Evolutionary conservation across 768 basidiomycete species (phyloP).

Genomic region (Cyathus striatus): DNA sequence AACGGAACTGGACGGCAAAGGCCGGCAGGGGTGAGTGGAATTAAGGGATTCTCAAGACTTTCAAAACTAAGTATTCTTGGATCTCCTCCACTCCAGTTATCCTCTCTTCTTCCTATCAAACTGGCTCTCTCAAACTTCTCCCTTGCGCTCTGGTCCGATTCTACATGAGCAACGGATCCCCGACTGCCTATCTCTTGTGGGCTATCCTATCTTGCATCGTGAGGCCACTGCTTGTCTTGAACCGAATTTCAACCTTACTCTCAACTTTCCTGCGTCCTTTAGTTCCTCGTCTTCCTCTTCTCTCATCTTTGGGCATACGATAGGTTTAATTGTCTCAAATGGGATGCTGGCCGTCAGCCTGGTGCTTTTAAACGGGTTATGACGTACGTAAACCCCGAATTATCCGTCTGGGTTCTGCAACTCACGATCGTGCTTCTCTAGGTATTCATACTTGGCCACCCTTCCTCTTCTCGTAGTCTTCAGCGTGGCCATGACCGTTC

Average conservation of each 20-base stretch:
- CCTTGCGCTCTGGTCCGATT: slow-evolving; percentile 9
- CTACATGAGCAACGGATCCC: slow-evolving; percentile 69
- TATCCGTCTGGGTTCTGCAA: background rate
- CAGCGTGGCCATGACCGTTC: slow-evolving; percentile 49
- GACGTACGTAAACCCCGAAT: slow-evolving; percentile 50
- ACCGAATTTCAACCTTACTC: no score
- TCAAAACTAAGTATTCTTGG: slow-evolving; percentile 6
- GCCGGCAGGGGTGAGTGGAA: no score
- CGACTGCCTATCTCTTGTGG: slow-evolving; percentile 75
- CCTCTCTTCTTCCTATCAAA: slow-evolving; percentile 6
- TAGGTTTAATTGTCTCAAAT: slow-evolving; percentile 66
- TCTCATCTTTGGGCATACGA: slow-evolving; percentile 82
- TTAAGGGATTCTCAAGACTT: slow-evolving; percentile 12
- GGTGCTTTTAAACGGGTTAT: slow-evolving; percentile 86
- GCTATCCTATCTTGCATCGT: slow-evolving; percentile 63
- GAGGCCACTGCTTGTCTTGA: slow-evolving; percentile 9
- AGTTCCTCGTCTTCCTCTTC: slow-evolving; percentile 68
- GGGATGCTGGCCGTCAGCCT: slow-evolving; percentile 72
- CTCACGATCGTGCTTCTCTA: slow-evolving; percentile 8
- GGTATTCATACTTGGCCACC: slow-evolving; percentile 77
- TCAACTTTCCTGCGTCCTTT: slow-evolving; percentile 1
- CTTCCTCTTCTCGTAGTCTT: slow-evolving; percentile 65
- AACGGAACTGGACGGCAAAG: background rate
- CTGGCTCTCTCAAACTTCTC: slow-evolving; percentile 23
- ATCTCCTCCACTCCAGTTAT: background rate